Percentiles rank a stretch among this genome's conserved stretches.
Conservation (phyloP, 768 basidiomycete genomes). For the Imleria badia region DNA sequence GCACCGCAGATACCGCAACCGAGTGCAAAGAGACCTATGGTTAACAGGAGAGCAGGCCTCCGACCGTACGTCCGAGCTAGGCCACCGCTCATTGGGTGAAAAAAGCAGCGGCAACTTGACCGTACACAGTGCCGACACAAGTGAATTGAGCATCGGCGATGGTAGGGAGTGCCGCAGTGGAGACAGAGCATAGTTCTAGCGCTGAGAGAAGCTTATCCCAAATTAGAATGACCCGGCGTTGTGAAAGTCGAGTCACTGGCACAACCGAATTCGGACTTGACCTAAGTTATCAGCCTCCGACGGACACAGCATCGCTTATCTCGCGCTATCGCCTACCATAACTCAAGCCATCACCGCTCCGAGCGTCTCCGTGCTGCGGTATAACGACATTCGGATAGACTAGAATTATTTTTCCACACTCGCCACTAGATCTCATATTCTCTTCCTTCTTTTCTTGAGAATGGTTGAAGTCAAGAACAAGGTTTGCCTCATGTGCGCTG, state of each 20-base stretch:
- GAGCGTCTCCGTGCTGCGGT: constrained; percentile 4
- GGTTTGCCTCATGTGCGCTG: constrained; percentile 82
- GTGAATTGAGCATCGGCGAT: not conserved
- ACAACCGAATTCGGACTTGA: not conserved
- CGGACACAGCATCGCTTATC: not conserved
- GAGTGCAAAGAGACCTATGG: not conserved
- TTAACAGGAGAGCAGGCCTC: not conserved
- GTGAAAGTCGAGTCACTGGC: no score
- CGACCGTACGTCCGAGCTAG: not conserved
- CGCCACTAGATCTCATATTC: not conserved
- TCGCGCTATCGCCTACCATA: not conserved
- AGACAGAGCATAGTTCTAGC: not conserved
- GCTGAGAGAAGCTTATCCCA: no score
- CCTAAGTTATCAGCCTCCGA: not conserved
- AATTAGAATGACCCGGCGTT: no score
- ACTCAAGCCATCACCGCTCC: constrained; percentile 2
- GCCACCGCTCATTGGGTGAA: not conserved
- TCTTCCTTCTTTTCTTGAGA: not conserved
- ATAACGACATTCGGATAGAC: constrained; percentile 5
- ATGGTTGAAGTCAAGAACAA: constrained; percentile 74
- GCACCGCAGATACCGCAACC: constrained; percentile 32
- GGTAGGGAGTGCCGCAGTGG: not conserved
- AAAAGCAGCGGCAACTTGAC: not conserved
- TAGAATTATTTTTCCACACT: not conserved
- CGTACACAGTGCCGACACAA: not conserved